Evolutionary conservation across 2,329 filamentous ascomycete species (phyloP).

Genomic region (Microsporum ferrugineum): DNA sequence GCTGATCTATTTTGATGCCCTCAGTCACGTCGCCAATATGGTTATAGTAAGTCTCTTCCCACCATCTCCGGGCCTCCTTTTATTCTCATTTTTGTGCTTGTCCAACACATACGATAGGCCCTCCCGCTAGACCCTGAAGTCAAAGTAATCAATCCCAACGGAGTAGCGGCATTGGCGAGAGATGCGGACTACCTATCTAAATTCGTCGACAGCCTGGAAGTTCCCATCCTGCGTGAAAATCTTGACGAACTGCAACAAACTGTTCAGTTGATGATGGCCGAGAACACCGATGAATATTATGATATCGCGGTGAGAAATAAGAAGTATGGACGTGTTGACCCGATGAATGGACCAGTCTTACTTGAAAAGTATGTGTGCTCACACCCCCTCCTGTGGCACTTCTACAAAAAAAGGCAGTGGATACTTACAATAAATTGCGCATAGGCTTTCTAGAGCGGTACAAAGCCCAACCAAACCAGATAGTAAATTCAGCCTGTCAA

Average conservation of each 20-base stretch:
- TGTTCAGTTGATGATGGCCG: conserved; percentile 68
- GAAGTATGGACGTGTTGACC: conserved; percentile 88
- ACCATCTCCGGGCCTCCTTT: background rate
- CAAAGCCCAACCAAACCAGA: conserved; percentile 48
- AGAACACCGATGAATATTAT: conserved; percentile 95
- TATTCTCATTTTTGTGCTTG: conserved; percentile 2
- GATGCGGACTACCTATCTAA: conserved; percentile 74
- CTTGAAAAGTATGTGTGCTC: conserved; percentile 65
- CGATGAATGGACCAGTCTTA: conserved; percentile 73
- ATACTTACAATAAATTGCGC: background rate
- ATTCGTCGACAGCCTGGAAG: conserved; percentile 79
- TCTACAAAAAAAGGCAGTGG: conserved; percentile 7
- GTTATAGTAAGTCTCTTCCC: conserved; percentile 53
- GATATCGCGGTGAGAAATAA: conserved; percentile 81
- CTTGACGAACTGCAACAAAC: conserved; percentile 91
- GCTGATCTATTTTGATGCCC: conserved; percentile 91
- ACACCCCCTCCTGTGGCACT: background rate
- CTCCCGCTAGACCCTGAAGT: conserved; percentile 69
- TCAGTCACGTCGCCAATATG: conserved; percentile 78
- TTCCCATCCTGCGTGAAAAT: conserved; percentile 77
- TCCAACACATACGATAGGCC: conserved; percentile 36
- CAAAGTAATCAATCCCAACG: conserved; percentile 75
- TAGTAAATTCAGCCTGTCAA: conserved; percentile 56
- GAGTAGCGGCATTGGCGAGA: conserved; percentile 65
- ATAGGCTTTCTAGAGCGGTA: conserved; percentile 53